Conservation (phyloP, 306 rosid genomes). For the Vachellia pachyceras region DNA sequence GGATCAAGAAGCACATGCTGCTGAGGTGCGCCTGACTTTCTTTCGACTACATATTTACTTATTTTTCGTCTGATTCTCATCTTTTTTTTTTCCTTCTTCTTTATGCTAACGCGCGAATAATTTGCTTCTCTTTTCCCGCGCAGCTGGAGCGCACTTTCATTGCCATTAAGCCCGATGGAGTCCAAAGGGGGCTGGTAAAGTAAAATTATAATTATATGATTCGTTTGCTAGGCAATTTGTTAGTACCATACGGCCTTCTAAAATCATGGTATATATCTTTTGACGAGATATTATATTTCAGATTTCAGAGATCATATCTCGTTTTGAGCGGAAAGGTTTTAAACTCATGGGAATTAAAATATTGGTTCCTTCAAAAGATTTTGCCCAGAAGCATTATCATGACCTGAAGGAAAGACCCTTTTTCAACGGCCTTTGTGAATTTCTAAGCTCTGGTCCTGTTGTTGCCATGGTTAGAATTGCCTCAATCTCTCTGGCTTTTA, state of each 20-base stretch:
- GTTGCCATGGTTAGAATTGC: conserved; percentile 84
- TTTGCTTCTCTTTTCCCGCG: conserved; percentile 20
- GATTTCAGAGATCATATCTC: conserved; percentile 91
- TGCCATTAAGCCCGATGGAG: conserved; percentile 97
- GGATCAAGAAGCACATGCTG: conserved; percentile 95
- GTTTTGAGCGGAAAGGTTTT: conserved; percentile 88
- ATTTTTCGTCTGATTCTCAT: not conserved
- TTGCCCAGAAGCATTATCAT: conserved; percentile 89
- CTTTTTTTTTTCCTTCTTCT: conserved; percentile 21
- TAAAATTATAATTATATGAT: conserved; percentile 26
- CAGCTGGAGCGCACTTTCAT: conserved; percentile 93
- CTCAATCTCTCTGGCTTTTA: conserved; percentile 19
- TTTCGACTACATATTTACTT: conserved; percentile 4
- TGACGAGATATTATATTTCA: conserved; percentile 37
- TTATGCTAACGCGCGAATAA: conserved; percentile 11
- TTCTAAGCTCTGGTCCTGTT: conserved; percentile 96
- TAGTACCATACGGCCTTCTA: not conserved
- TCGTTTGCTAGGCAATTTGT: conserved; percentile 24
- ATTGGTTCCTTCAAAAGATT: conserved; percentile 77
- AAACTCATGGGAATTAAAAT: conserved; percentile 93
- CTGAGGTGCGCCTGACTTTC: conserved; percentile 64
- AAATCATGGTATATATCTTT: not conserved
- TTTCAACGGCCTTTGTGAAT: conserved; percentile 85
- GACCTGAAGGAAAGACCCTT: conserved; percentile 92
- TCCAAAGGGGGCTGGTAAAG: conserved; percentile 93